Conservation (phyloP, 192 early-diverging fungal species). For the Umbelopsis isabellina region DNA sequence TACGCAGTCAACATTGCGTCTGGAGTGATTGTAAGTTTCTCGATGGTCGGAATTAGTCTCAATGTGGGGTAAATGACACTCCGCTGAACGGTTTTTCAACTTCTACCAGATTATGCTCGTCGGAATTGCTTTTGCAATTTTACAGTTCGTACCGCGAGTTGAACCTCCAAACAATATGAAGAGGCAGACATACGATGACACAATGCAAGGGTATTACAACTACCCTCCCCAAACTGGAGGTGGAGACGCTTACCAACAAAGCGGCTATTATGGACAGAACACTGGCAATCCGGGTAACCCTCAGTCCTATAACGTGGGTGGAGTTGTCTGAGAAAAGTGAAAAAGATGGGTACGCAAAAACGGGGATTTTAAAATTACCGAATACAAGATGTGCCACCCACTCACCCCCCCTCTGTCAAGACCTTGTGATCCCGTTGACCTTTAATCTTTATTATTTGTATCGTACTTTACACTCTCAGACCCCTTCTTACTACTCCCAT, state of each 20-base stretch:
- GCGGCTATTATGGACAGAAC: conserved; percentile 3
- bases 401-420: background rate
- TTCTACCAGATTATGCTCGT: conserved; percentile 21
- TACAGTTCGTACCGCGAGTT: conserved; percentile 27
- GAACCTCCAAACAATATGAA: conserved; percentile 38
- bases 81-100: background rate
- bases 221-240: background rate
- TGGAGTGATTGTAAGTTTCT: conserved; percentile 36
- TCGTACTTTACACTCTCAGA: too few relatives aligned
- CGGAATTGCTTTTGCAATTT: conserved; percentile 30
- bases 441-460: too few relatives aligned
- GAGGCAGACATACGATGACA: conserved; percentile 22
- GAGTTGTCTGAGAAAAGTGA: background rate
- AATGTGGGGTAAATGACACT: background rate
- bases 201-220: conserved; percentile 13
- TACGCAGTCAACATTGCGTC: conserved; percentile 22
- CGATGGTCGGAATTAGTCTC: background rate
- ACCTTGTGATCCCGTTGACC: conserved; percentile 4
- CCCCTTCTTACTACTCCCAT: too few relatives aligned
- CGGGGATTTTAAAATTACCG: too few relatives aligned
- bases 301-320: conserved; percentile 5
- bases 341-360: background rate
- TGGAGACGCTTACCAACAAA: background rate
- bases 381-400: too few relatives aligned
- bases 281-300: background rate